Conservation (phyloP, 441 rosid species). For the Croton setiger region DNA sequence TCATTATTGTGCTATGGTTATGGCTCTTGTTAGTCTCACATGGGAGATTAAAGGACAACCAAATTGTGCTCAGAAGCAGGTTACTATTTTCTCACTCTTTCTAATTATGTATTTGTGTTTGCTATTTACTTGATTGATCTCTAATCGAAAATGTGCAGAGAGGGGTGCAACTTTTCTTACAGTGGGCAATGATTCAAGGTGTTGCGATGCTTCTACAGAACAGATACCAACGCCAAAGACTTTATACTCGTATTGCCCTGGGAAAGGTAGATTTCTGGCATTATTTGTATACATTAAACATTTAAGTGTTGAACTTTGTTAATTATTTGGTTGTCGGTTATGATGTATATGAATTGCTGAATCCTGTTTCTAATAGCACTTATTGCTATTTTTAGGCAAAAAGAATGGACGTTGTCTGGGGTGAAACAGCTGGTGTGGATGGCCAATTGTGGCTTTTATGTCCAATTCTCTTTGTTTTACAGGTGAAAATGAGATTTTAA, state of each 20-base stretch:
- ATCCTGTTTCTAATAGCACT: not conserved
- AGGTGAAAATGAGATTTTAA: slow-evolving; percentile 46
- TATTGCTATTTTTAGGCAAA: slow-evolving; percentile 58
- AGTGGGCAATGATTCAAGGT: slow-evolving; percentile 99
- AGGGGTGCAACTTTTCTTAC: slow-evolving; percentile 93
- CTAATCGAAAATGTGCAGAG: slow-evolving; percentile 49
- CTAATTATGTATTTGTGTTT: slow-evolving; percentile 7
- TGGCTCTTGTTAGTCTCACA: slow-evolving; percentile 97
- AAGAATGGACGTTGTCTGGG: slow-evolving; percentile 99
- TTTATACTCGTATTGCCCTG: slow-evolving; percentile 92
- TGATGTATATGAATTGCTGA: slow-evolving; percentile 4
- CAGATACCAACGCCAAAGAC: slow-evolving; percentile 96
- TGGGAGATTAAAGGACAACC: slow-evolving; percentile 98
- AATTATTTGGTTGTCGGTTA: slow-evolving; percentile 3
- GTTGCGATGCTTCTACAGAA: slow-evolving; percentile 98
- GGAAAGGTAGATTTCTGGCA: slow-evolving; percentile 66
- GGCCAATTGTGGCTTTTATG: slow-evolving; percentile 91
- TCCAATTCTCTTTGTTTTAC: slow-evolving; percentile 85
- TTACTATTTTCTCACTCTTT: slow-evolving; percentile 24
- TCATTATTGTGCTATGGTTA: slow-evolving; percentile 92
- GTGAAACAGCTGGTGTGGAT: slow-evolving; percentile 97
- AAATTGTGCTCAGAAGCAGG: slow-evolving; percentile 94
- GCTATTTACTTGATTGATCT: slow-evolving; percentile 18
- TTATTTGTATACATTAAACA: slow-evolving; percentile 1
- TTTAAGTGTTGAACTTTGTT: not conserved